A percentile compares a stretch with the other conserved stretches of the same genome.
Conservation (phyloP, 2,329 filamentous ascomycete genomes). For the Hymenoscyphus fructigenus region DNA sequence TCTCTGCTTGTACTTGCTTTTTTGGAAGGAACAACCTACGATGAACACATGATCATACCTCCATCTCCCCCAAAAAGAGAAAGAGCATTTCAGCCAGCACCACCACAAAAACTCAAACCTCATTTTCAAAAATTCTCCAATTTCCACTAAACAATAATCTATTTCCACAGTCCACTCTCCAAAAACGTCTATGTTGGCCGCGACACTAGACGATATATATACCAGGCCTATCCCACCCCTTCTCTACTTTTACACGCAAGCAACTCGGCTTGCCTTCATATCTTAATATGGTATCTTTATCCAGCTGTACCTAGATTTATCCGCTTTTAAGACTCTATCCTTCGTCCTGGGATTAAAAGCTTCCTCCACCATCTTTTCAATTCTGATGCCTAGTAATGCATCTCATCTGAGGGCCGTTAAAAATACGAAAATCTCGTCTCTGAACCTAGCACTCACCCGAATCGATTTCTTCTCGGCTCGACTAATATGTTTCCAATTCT, state of each 20-base stretch:
- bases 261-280: background rate
- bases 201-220: too few relatives aligned
- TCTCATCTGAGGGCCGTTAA: background rate
- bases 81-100: too few relatives aligned
- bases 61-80: too few relatives aligned
- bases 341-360: background rate
- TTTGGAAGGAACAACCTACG: too few relatives aligned
- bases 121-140: background rate
- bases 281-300: slow-evolving; percentile 2
- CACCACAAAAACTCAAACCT: too few relatives aligned
- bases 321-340: background rate
- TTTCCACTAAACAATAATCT: background rate
- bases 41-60: too few relatives aligned
- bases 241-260: background rate
- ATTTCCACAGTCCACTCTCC: too few relatives aligned
- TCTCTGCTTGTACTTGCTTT: too few relatives aligned
- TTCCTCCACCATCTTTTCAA: background rate
- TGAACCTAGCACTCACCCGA: background rate
- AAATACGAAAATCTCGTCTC: too few relatives aligned
- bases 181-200: too few relatives aligned
- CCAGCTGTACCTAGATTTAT: background rate
- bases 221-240: background rate
- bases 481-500: background rate
- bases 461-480: background rate
- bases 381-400: background rate